These are phyloP conservation scores for Sclerospora graminicola DNA, from an alignment of 352 stramenopile genomes.

Conservation along the genomic window DNA sequence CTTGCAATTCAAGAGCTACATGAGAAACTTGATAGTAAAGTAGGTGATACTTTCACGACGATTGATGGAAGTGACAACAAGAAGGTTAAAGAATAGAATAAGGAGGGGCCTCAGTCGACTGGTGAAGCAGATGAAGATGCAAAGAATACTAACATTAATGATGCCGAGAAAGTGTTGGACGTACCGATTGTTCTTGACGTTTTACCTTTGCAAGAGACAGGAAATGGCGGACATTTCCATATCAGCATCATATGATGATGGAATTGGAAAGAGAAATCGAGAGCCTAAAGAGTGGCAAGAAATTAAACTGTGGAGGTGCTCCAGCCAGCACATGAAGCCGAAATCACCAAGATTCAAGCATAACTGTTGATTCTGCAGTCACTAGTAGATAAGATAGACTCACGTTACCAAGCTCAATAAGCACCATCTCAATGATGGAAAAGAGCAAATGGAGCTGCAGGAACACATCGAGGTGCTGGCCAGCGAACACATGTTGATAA, in stretches of 20 bases:
- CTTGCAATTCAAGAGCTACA: conserved; percentile 10
- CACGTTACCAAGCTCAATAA: conserved; percentile 6
- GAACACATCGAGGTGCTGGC: conserved; percentile 4
- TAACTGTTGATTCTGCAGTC: conserved; percentile 4
- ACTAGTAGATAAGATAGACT: conserved; percentile 8
- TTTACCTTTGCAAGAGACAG: too few species aligned
- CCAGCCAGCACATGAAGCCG: conserved; percentile 2
- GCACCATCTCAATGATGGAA: too few species aligned
- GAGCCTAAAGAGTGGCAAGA: conserved; percentile 7
- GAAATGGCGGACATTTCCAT: too few species aligned
- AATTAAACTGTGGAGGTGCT: conserved; percentile 1
- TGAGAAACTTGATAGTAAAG: conserved; percentile 12
- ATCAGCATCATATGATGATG: too few species aligned
- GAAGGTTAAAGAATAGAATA: too few species aligned
- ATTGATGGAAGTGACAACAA: not conserved
- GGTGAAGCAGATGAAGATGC: too few species aligned
- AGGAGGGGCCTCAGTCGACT: too few species aligned
- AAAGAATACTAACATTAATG: too few species aligned
- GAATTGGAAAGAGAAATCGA: too few species aligned
- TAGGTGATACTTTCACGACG: too few species aligned
- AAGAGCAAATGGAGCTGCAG: conserved; percentile 4
- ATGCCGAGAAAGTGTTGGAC: conserved; percentile 2
- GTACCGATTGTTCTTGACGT: too few species aligned
- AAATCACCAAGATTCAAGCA: not conserved
- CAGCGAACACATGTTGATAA: conserved; percentile 4